Base-by-base conservation (phyloP, 2,329 filamentous ascomycete species). In the Colletotrichum sp. region DNA sequence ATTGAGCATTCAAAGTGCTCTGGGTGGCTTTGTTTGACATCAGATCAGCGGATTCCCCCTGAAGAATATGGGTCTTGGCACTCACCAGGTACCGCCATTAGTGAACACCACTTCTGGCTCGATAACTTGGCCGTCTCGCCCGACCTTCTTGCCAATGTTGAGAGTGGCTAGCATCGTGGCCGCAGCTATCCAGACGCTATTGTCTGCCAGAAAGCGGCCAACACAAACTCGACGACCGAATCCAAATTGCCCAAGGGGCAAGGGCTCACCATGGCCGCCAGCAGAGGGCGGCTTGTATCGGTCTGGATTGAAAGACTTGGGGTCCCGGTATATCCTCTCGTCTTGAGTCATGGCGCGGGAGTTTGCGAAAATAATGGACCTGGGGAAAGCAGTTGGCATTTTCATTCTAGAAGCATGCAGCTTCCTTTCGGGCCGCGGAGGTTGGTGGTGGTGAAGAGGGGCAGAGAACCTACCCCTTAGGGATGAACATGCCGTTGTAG, bases 401-500 rank as follows among this genome's bases (percentile, higher is more conserved):
- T 60, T 24, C n/a, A n/a, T 75, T 75, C 64, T 73, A 65, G 73
- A 75, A 75, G 64, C 70, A 59, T 75, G 71, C 70, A 60, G 34
- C 59, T 67, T 48, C 39, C 39, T 63, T 66, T 67, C 59, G 71
- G 65, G 13, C 67, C 65, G 65, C 65, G 59, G 48, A 75, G 61
- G 60, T 36, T n/a, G 18, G 39, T 48, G 39, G 39, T 48, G 60
- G 34, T 16, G 30, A 60, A 57, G 66, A 57, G 67, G 66, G 71
- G 60, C 34, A 43, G 43, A 24, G 32, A 75, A 71, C 71, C 52
- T 75, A 76, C 74, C 90, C 91, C n/a, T 87, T 88, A 12, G 90
- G 90, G 66, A 93, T 91, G 74, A 87, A 86, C 81, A 90, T 89
- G 39, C 87, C 90, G 24, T 89, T 84, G 79, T 92, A 93, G 13